Conservation (phyloP, 2,329 filamentous ascomycete genomes). For the Pseudogymnoascus sp. region DNA sequence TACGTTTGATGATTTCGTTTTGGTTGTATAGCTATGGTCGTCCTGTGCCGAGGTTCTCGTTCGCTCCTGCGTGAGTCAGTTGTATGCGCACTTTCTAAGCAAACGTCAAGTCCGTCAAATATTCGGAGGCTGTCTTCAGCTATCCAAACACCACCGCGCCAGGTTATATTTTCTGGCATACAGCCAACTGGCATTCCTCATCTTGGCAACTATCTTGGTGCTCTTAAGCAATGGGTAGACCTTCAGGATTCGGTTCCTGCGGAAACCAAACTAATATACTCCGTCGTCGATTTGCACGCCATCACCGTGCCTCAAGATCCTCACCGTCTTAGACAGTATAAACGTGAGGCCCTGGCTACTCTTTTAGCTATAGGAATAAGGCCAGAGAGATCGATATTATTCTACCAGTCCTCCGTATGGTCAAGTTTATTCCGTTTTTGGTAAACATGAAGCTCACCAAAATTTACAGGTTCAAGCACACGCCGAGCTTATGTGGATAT, state of each 20-base stretch:
- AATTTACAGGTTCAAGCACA: conserved; percentile 59
- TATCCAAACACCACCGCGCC: conserved; percentile 10
- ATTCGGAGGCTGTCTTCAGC: neutral
- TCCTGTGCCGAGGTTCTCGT: neutral
- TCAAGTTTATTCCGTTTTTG: neutral
- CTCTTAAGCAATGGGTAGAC: conserved; percentile 75
- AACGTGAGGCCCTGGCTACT: conserved; percentile 68
- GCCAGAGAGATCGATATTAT: conserved; percentile 67
- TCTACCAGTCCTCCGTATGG: conserved; percentile 69
- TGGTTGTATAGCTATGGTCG: neutral
- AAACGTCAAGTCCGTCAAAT: neutral
- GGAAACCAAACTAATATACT: conserved; percentile 64
- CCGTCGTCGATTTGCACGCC: conserved; percentile 87
- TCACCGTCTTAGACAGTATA: conserved; percentile 51
- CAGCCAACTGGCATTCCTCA: conserved; percentile 93
- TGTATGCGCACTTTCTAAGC: neutral
- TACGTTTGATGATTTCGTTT: neutral
- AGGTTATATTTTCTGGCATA: conserved; percentile 85
- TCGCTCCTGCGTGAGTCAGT: neutral
- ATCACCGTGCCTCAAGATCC: conserved; percentile 71
- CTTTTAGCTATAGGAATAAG: conserved; percentile 78
- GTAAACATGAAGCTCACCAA: neutral
- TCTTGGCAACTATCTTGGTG: conserved; percentile 90
- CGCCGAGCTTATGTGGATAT: conserved; percentile 91
- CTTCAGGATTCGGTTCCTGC: conserved; percentile 58